Percentiles rank a stretch among this genome's conserved stretches.
These are phyloP conservation scores for Andrographis paniculata DNA, from an alignment of 305 asterid genomes.

Conservation along the genomic window DNA sequence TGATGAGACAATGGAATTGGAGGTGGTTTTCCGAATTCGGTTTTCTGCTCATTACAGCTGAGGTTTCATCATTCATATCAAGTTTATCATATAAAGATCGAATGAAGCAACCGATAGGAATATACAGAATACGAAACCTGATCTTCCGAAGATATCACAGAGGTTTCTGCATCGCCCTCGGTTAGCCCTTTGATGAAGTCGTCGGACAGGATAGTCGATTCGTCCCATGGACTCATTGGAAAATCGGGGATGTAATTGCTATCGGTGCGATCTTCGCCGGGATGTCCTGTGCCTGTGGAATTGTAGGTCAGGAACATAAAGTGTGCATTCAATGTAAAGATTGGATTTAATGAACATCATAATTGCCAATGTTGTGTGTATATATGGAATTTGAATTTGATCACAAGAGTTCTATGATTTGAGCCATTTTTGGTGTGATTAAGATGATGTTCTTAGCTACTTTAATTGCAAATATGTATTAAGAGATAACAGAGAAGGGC, in stretches of 20 bases:
- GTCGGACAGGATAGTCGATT: background rate
- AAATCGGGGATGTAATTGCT: background rate
- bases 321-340: background rate
- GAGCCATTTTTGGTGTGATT: too few relatives aligned
- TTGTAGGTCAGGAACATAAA: background rate
- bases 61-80: background rate
- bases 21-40: background rate
- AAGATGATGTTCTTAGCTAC: too few relatives aligned
- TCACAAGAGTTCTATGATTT: too few relatives aligned
- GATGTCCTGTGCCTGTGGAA: background rate
- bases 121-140: background rate
- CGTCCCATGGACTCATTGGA: background rate
- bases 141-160: background rate
- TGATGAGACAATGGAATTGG: background rate
- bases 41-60: slow-evolving; percentile 1
- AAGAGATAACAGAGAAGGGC: background rate
- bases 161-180: background rate
- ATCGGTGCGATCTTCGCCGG: background rate
- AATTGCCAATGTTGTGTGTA: too few relatives aligned
- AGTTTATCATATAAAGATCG: background rate
- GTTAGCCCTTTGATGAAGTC: background rate
- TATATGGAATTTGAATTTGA: too few relatives aligned
- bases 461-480: too few relatives aligned
- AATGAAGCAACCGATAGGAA: background rate
- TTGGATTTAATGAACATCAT: background rate